Base-by-base conservation (phyloP, 2,329 filamentous ascomycete species). In the Fusarium sp. region DNA sequence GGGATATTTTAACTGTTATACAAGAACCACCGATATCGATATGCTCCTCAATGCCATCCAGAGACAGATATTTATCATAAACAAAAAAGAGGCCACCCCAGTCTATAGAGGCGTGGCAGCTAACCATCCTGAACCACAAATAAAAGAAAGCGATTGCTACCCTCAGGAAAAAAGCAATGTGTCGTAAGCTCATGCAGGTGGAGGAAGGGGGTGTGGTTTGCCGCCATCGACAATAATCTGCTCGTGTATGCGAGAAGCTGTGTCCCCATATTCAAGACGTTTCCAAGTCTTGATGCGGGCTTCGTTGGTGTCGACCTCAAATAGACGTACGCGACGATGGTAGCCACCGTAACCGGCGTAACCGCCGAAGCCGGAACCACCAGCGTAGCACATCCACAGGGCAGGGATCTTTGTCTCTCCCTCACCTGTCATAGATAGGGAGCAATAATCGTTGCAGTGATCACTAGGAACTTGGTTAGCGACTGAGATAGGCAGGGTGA, bases 331-430 rank as follows among this genome's bases (percentile, higher is more conserved):
- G 30, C 94, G 90, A 27, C 96, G 91, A 76, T 95, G 87, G 78
- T 92, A 98, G 6, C 91, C 92, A 44, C 90, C 91, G 78, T 98
- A 98, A 8, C 95, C 95, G 22, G 92, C 96, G 78, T 99, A 99
- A 0, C 96, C 96, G 59, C 96, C 96, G 75, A 99, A 97, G 2
- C 96, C 96, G 29, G 90, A 89, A 27, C 92, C 96, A 32, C 96
- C 96, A 11, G 91, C 95, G 80, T 98, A 98, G 84, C 96, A 99
- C 95, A 99, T 97, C 96, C 96, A 99, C 4, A 98, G 83, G 30
- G 91, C 88, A 1, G 92, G 90, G 51, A 86, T 86, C n/a, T 84
- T 81, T 24, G 84, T 80, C 43, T 87, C 81, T 16, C 65, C 75
- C 6, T 83, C 77, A 24, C 77, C 77, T 40, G 79, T 56, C 20